Evolutionary conservation across 2,329 filamentous ascomycete species (phyloP).

Genomic region (Curvularia verruculosa): DNA sequence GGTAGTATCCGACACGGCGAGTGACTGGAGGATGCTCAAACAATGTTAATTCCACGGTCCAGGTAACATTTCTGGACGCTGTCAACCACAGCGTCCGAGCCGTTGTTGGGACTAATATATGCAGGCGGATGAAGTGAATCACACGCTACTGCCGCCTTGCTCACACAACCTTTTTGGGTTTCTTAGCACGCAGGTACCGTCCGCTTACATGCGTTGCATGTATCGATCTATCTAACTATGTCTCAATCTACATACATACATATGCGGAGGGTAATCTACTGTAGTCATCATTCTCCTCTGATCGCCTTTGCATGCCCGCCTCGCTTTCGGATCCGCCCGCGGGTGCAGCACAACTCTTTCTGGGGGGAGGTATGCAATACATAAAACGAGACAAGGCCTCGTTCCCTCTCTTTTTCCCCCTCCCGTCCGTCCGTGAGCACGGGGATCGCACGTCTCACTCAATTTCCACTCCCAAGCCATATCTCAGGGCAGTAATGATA

Average conservation of each 20-base stretch:
- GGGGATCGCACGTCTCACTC: neutral
- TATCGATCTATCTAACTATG: too few species aligned
- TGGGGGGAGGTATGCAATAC: neutral
- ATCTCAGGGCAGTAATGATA: neutral
- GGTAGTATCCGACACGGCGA: neutral
- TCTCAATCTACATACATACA: too few species aligned
- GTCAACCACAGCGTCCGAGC: conserved; percentile 15
- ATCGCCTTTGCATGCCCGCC: conserved; percentile 1
- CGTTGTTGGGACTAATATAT: conserved; percentile 22
- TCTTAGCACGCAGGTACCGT: conserved; percentile 2
- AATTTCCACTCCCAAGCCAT: neutral
- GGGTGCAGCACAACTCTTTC: neutral
- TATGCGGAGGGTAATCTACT: neutral
- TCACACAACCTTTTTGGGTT: conserved; percentile 10
- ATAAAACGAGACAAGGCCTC: neutral
- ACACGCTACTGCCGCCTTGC: conserved; percentile 19
- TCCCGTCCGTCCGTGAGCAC: neutral
- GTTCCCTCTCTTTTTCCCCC: too few species aligned
- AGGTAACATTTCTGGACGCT: conserved; percentile 8
- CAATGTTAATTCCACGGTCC: neutral
- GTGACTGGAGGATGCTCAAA: neutral
- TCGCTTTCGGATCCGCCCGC: conserved; percentile 12
- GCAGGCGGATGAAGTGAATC: conserved; percentile 16
- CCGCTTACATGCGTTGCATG: neutral
- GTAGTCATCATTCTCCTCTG: neutral